A percentile compares a stretch with the other conserved stretches of the same genome.
phyloP scores from a whole-genome alignment of 2,329 filamentous ascomycete genomes.

The Paecilomyces formosus region DNA sequence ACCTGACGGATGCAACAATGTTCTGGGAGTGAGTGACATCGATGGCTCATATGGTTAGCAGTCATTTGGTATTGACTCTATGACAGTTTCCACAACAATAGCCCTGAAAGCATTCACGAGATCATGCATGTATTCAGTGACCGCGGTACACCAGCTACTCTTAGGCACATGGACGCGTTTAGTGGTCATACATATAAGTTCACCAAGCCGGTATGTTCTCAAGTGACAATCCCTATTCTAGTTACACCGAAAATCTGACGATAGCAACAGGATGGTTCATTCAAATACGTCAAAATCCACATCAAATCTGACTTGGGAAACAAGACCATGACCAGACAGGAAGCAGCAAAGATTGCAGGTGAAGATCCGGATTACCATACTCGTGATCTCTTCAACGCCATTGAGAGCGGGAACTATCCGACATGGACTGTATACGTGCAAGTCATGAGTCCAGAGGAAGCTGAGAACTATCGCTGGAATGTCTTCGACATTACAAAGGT shows the following conservation, averaged over 20 bases:
- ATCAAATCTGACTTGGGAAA: constrained; percentile 31
- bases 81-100: constrained; percentile 41
- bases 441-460: constrained; percentile 46
- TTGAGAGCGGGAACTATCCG: constrained; percentile 50
- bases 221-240: background rate
- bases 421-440: constrained; percentile 51
- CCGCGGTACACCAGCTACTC: constrained; percentile 54
- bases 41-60: no score
- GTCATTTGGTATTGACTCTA: no score
- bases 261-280: constrained; percentile 44
- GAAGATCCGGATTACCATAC: constrained; percentile 53
- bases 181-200: constrained; percentile 59
- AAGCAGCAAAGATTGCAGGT: constrained; percentile 44
- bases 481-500: constrained; percentile 53
- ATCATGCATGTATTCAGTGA: constrained; percentile 57
- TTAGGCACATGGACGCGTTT: constrained; percentile 57
- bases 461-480: constrained; percentile 40
- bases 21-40: constrained; percentile 20
- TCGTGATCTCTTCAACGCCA: constrained; percentile 55
- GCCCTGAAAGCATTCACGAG: constrained; percentile 55
- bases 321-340: constrained; percentile 46
- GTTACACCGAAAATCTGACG: no score
- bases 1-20: constrained; percentile 18
- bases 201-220: constrained; percentile 25
- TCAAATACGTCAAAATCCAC: constrained; percentile 56